These are phyloP conservation scores for Straminergon stramineum DNA, from an alignment of 225 moss, liverwort and hornwort genomes.

Conservation along the genomic window DNA sequence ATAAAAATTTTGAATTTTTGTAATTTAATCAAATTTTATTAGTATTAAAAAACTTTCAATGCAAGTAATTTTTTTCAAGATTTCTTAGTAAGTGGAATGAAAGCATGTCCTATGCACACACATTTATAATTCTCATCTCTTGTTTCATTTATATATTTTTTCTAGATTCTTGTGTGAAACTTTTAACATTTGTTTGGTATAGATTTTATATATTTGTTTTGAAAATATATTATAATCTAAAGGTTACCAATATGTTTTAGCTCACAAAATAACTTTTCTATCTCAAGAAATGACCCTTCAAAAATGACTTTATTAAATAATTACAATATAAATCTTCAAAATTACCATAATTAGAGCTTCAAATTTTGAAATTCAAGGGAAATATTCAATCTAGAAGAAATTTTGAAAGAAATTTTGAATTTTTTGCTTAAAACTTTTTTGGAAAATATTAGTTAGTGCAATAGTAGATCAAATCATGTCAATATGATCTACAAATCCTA, in stretches of 20 bases:
- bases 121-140: not conserved
- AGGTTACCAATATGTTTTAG: accelerated
- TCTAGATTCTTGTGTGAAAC: not conserved
- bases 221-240: not conserved
- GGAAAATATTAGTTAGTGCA: not conserved
- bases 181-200: not conserved
- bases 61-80: too few relatives aligned
- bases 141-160: not conserved
- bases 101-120: not conserved
- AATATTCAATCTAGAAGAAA: not conserved
- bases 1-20: too few relatives aligned
- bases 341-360: not conserved
- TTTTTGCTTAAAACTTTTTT: not conserved
- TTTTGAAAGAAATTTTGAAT: not conserved
- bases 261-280: accelerated
- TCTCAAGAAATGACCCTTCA: not conserved
- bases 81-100: too few relatives aligned
- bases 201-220: not conserved
- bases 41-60: too few relatives aligned
- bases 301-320: not conserved
- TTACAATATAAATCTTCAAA: not conserved
- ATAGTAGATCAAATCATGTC: not conserved
- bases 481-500: not conserved
- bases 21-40: too few relatives aligned
- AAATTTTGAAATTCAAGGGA: not conserved